phyloP scores from a whole-genome alignment of 768 basidiomycete genomes.

The Lactifluus subvellereus region DNA sequence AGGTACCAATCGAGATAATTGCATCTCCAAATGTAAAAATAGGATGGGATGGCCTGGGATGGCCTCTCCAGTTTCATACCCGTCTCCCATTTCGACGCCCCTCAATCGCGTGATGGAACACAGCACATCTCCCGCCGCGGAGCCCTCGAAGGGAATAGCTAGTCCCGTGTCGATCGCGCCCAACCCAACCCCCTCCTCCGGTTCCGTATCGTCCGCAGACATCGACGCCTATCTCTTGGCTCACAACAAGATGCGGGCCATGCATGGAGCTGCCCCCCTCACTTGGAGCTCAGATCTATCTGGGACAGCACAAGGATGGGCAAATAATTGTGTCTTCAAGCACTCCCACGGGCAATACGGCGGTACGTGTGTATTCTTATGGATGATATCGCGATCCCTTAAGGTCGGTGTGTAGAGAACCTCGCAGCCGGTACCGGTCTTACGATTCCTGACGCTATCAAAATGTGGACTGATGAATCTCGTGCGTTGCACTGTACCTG shows the following conservation, averaged over 20 bases:
- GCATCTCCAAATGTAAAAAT: conserved; percentile 19
- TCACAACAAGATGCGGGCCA: conserved; percentile 58
- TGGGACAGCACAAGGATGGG: conserved; percentile 63
- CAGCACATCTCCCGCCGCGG: neutral
- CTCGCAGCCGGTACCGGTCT: conserved; percentile 70
- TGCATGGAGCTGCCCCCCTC: conserved; percentile 58
- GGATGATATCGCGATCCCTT: neutral
- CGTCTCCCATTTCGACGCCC: neutral
- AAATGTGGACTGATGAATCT: conserved; percentile 63
- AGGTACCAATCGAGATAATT: neutral
- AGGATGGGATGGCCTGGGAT: conserved; percentile 33
- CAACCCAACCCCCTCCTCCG: neutral
- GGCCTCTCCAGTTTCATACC: neutral
- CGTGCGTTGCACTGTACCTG: conserved; percentile 37
- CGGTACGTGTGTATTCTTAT: conserved; percentile 34
- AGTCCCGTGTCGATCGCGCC: too few species aligned
- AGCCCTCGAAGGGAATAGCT: conserved; percentile 1
- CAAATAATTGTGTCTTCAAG: conserved; percentile 56
- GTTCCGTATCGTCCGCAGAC: conserved; percentile 38
- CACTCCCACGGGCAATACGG: conserved; percentile 67
- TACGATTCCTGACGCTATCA: conserved; percentile 44
- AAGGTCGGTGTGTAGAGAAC: conserved; percentile 46
- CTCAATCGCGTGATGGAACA: too few species aligned
- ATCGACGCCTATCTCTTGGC: conserved; percentile 46
- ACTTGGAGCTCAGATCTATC: conserved; percentile 61